Evolutionary conservation across 257 asterid species (phyloP), one percentile per base, ranked within the genome.

Genomic region (Solanum stenotomum): DNA sequence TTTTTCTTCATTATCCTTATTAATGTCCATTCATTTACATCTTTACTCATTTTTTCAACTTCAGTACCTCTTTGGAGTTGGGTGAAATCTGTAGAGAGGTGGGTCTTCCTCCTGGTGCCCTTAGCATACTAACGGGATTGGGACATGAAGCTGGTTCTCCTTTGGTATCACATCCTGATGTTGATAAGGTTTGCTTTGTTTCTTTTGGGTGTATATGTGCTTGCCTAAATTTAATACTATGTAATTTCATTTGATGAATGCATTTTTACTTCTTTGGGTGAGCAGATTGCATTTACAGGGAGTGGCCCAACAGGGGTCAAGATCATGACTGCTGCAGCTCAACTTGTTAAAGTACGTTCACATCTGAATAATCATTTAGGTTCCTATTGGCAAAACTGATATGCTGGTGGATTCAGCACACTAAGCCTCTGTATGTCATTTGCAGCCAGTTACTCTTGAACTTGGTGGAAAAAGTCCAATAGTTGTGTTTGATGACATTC

Each of bases 391-490:
- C 35, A 22, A 79, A 46, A 31, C 56, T 74, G 46, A 52, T 52
- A 61, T 86, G 15, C 83, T 34, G 82, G 59, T 46, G 84, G 44
- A 37, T 49, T 49, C 9, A 35, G 75, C 67, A 25, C 27, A 63
- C 70, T 46, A 56, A 68, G 20, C 16, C 72, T 40, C 44, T 87
- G 25, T 61, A 77, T 90, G 72, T 90, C 23, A 83, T 90, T 90
- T 90, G 89, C 97, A 97, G 99, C 99, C 99, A 7, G 98, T 97
- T 89, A 91, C 99, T 23, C 98, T 97, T 83, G 99, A 97, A 92
- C 98, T 97, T 86, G 99, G 99, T 89, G 99, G 99, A 71, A 97
- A 97, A 89, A 95, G 99, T 91, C 99, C 99, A 59, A 96, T 97
- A 52, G 99, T 97, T 83, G 96, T 97, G 88, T 97, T 97, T 90